These are phyloP conservation scores for Quercus wislizeni DNA, from an alignment of 306 rosid species.

Conservation along the genomic window DNA sequence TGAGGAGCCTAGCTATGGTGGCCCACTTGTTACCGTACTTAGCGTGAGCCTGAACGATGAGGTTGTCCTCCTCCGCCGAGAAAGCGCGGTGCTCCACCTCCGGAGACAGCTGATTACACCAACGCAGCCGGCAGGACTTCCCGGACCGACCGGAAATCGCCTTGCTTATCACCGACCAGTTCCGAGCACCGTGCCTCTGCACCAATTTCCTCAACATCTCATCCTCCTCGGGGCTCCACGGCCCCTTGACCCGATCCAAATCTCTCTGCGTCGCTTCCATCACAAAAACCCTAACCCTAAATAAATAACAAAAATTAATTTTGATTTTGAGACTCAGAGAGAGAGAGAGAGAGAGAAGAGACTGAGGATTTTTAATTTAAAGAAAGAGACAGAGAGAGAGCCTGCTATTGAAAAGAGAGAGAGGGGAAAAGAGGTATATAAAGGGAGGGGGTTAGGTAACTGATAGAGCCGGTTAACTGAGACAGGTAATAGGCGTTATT, in stretches of 20 bases:
- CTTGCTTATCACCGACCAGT: constrained; percentile 47
- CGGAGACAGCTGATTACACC: constrained; percentile 73
- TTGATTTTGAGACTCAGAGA: background rate
- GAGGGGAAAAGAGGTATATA: constrained; percentile 28
- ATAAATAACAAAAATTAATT: background rate
- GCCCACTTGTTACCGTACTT: constrained; percentile 62
- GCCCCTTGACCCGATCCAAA: constrained; percentile 49
- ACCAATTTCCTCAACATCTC: constrained; percentile 37
- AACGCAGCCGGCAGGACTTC: constrained; percentile 57
- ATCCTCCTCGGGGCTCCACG: constrained; percentile 63
- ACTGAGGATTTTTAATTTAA: too few relatives aligned
- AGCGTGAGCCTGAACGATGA: constrained; percentile 38
- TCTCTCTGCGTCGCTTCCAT: constrained; percentile 28
- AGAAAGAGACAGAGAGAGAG: background rate
- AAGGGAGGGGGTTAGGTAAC: constrained; percentile 41
- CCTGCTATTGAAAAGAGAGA: background rate
- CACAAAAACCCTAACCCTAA: constrained; percentile 4
- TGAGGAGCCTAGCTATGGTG: constrained; percentile 56
- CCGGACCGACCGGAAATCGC: constrained; percentile 53
- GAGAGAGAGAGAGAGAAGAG: background rate
- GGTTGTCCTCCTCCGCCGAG: constrained; percentile 43
- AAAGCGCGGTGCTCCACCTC: constrained; percentile 50
- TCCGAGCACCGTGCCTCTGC: constrained; percentile 41
- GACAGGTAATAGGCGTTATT: constrained; percentile 25
- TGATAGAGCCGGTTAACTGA: constrained; percentile 39